phyloP scores from a whole-genome alignment of 1,284 basidiomycete genomes.

The Cryptococcus hybrid region DNA sequence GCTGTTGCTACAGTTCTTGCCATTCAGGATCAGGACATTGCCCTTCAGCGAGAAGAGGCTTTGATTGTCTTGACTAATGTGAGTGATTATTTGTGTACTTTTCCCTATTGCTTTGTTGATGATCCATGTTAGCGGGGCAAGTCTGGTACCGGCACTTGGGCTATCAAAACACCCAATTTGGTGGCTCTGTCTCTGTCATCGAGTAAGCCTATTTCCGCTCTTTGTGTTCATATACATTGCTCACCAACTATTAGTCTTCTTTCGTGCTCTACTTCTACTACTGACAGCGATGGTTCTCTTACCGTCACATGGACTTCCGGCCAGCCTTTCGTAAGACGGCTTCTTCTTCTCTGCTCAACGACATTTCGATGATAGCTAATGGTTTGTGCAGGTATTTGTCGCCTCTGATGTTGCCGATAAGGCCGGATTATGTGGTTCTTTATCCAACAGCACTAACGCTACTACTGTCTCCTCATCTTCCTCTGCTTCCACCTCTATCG shows the following conservation, averaged over 20 bases:
- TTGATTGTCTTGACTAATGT: slow-evolving; percentile 71
- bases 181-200: slow-evolving; percentile 20
- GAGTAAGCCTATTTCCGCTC: slow-evolving; percentile 26
- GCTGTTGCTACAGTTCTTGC: slow-evolving; percentile 59
- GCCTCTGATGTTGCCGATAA: too few species aligned
- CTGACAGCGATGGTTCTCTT: slow-evolving; percentile 21
- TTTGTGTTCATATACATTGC: neutral
- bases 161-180: slow-evolving; percentile 17
- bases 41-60: slow-evolving; percentile 64
- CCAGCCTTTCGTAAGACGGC: slow-evolving; percentile 20
- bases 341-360: too few species aligned
- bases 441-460: too few species aligned
- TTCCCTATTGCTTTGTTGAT: slow-evolving; percentile 4
- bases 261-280: slow-evolving; percentile 21
- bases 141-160: slow-evolving; percentile 15
- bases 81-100: slow-evolving; percentile 8
- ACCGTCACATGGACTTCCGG: slow-evolving; percentile 30
- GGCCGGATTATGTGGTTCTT: too few species aligned
- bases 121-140: slow-evolving; percentile 17
- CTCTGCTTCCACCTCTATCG: too few species aligned
- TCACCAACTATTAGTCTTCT: slow-evolving; percentile 21
- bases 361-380: too few species aligned
- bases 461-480: too few species aligned
- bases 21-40: slow-evolving; percentile 59
- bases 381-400: too few species aligned